phyloP scores from a whole-genome alignment of 169 alveolate species.

The Miamiensis avidus region DNA sequence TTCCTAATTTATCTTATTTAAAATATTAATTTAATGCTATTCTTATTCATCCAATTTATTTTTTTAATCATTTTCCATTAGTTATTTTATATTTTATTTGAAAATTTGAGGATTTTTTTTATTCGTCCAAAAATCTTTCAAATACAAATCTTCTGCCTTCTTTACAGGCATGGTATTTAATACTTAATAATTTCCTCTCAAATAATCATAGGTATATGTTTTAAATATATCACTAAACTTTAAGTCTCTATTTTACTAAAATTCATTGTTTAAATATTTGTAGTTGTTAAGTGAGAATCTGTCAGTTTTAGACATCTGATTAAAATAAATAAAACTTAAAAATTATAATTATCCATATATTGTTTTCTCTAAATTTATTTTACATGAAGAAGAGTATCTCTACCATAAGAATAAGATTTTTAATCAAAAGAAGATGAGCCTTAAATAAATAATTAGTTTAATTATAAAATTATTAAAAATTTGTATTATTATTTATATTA shows the following conservation, averaged over 20 bases:
- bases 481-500: background rate
- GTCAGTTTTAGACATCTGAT: background rate
- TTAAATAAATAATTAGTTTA: background rate
- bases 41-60: no score
- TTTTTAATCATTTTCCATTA: no score
- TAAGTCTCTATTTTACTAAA: constrained; percentile 9
- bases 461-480: no score
- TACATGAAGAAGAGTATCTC: constrained; percentile 4
- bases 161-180: background rate
- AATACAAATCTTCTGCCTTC: background rate
- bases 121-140: background rate
- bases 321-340: background rate
- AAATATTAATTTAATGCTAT: no score
- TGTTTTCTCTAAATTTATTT: constrained; percentile 18
- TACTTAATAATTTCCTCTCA: background rate
- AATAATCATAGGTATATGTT: background rate
- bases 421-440: constrained; percentile 37
- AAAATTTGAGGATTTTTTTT: no score
- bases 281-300: constrained; percentile 12
- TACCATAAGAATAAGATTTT: constrained; percentile 37
- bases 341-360: background rate
- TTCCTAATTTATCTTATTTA: no score
- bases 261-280: background rate
- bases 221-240: constrained; percentile 6
- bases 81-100: no score